Evolutionary conservation across 805 yeast species (phyloP).

Genomic region (Saccharomycopsis fermentans): DNA sequence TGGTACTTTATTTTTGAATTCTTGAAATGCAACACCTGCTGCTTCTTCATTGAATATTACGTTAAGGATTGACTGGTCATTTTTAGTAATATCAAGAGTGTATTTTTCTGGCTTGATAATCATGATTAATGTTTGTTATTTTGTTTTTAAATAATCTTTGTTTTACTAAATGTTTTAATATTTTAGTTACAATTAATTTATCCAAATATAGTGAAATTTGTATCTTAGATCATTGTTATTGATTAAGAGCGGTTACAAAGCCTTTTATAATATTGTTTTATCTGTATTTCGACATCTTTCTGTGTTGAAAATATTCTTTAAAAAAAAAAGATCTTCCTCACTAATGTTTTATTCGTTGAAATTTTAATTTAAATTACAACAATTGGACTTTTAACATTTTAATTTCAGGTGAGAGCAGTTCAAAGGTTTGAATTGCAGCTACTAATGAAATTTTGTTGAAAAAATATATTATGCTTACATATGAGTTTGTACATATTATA

Average conservation of each 20-base stretch:
- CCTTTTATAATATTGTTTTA: not conserved
- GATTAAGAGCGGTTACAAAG: not conserved
- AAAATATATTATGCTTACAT: too few relatives aligned
- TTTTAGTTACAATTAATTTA: too few relatives aligned
- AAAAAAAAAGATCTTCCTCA: too few relatives aligned
- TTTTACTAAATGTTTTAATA: not conserved
- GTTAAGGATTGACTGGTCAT: not conserved
- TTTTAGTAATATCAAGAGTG: not conserved
- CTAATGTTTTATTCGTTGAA: too few relatives aligned
- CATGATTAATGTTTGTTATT: not conserved
- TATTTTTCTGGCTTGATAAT: not conserved
- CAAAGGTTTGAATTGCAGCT: not conserved
- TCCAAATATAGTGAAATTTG: too few relatives aligned
- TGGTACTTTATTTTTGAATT: not conserved
- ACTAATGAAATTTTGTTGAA: not conserved
- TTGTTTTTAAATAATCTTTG: not conserved
- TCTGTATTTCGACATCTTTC: too few relatives aligned
- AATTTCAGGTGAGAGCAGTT: too few relatives aligned
- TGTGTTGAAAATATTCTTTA: too few relatives aligned
- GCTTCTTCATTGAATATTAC: slow-evolving; percentile 5
- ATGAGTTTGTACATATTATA: not conserved
- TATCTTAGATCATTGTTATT: too few relatives aligned
- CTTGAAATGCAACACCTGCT: not conserved
- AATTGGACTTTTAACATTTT: too few relatives aligned
- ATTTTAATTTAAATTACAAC: too few relatives aligned